Evolutionary conservation across 1,284 basidiomycete genomes (phyloP).

Genomic region (Heliocybe sulcata): DNA sequence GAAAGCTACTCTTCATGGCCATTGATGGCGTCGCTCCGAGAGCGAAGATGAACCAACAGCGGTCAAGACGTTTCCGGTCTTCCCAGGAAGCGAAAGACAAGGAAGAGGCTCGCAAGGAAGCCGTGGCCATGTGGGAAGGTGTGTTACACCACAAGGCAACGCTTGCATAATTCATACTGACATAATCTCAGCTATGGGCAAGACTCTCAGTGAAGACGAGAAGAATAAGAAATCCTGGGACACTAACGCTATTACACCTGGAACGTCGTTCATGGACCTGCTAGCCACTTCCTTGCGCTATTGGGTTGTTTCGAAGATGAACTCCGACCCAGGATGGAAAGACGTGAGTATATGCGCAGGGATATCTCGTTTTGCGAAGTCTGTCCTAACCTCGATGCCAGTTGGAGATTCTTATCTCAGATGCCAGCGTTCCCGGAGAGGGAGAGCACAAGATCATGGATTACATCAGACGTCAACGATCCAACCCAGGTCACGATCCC

Average conservation of each 20-base stretch:
- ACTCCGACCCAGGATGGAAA: slow-evolving; percentile 94
- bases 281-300: slow-evolving; percentile 87
- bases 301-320: slow-evolving; percentile 96
- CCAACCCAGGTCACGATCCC: slow-evolving; percentile 84
- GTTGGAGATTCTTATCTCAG: slow-evolving; percentile 96
- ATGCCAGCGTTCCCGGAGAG: slow-evolving; percentile 95
- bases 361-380: too few species aligned
- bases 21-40: slow-evolving; percentile 98
- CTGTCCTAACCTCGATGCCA: slow-evolving; percentile 21
- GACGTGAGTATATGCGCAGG: slow-evolving; percentile 41
- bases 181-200: slow-evolving; percentile 73
- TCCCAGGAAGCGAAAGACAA: slow-evolving; percentile 95
- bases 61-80: slow-evolving; percentile 91
- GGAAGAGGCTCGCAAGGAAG: slow-evolving; percentile 78
- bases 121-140: slow-evolving; percentile 84
- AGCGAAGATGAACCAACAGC: slow-evolving; percentile 99
- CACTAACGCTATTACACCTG: slow-evolving; percentile 97
- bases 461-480: slow-evolving; percentile 88
- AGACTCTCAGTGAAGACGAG: slow-evolving; percentile 80
- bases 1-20: slow-evolving; percentile 96
- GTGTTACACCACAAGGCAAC: slow-evolving; percentile 13
- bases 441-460: slow-evolving; percentile 99
- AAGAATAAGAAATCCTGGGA: slow-evolving; percentile 91
- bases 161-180: slow-evolving; percentile 3
- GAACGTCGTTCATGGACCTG: slow-evolving; percentile 97